Percentiles rank a stretch among this genome's conserved stretches.
Conservation (phyloP, 2,329 filamentous ascomycete genomes). For the Fonsecaea multimorphosa region DNA sequence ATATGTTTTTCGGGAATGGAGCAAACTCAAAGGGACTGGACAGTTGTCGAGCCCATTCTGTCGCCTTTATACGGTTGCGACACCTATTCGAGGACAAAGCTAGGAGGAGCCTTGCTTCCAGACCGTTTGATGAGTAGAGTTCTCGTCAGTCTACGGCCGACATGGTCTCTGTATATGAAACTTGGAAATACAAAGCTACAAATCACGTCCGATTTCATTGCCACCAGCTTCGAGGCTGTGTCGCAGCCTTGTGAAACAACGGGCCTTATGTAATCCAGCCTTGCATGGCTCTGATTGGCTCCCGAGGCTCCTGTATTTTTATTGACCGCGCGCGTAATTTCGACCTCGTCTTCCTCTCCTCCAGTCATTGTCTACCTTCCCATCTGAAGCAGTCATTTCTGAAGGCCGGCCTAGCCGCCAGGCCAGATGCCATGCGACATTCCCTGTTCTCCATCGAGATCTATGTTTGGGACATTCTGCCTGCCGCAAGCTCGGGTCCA, state of each 20-base stretch:
- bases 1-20: conserved; percentile 4
- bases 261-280: neutral
- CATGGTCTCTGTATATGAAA: conserved; percentile 22
- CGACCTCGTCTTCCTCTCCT: neutral
- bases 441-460: neutral
- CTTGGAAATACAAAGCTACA: conserved; percentile 6
- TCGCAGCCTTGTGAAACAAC: conserved; percentile 18
- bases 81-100: conserved; percentile 1
- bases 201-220: neutral
- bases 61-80: conserved; percentile 13
- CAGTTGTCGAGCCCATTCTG: conserved; percentile 8
- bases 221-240: neutral
- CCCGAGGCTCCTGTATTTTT: neutral
- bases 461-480: conserved; percentile 22
- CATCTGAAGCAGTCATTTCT: conserved; percentile 3
- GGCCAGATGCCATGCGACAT: neutral
- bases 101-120: conserved; percentile 10
- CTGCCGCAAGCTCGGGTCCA: conserved; percentile 9
- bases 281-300: conserved; percentile 21
- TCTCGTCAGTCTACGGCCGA: conserved; percentile 1
- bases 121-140: conserved; percentile 1
- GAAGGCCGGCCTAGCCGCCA: conserved; percentile 6
- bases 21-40: conserved; percentile 7
- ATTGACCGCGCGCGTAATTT: conserved; percentile 25
- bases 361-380: conserved; percentile 15